Conservation (phyloP, 306 rosid genomes). For the Acacia acuminata region DNA sequence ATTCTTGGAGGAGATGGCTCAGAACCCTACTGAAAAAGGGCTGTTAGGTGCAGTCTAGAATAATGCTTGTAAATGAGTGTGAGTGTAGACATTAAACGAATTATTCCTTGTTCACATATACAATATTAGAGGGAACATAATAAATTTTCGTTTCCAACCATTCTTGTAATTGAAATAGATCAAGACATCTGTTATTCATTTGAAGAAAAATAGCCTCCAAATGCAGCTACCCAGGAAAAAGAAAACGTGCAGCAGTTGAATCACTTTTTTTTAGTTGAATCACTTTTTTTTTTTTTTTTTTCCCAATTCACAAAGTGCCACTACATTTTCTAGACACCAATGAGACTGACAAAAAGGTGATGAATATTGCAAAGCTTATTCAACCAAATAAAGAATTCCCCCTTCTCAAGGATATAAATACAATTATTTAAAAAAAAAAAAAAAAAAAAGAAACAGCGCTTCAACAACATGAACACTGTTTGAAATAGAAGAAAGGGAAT, state of each 20-base stretch:
- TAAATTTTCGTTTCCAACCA: not conserved
- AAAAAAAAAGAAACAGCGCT: not conserved
- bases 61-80: not conserved
- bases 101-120: not conserved
- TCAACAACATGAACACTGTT: not conserved
- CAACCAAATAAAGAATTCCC: not conserved
- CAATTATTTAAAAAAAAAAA: not conserved
- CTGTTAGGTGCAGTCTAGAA: not conserved
- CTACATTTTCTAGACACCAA: not conserved
- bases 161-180: not conserved
- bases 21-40: constrained; percentile 46
- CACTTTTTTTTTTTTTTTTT: not conserved
- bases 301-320: not conserved
- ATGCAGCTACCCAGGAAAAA: not conserved
- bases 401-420: not conserved
- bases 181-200: not conserved
- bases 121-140: not conserved
- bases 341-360: not conserved
- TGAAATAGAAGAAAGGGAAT: not conserved
- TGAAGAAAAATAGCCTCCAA: not conserved
- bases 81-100: not conserved
- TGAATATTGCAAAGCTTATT: not conserved
- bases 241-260: constrained; percentile 4
- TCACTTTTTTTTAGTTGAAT: not conserved
- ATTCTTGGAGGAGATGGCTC: constrained; percentile 72